Evolutionary conservation across 176 grass and related monocot species (phyloP).

Genomic region (Aegilops sharonensis): DNA sequence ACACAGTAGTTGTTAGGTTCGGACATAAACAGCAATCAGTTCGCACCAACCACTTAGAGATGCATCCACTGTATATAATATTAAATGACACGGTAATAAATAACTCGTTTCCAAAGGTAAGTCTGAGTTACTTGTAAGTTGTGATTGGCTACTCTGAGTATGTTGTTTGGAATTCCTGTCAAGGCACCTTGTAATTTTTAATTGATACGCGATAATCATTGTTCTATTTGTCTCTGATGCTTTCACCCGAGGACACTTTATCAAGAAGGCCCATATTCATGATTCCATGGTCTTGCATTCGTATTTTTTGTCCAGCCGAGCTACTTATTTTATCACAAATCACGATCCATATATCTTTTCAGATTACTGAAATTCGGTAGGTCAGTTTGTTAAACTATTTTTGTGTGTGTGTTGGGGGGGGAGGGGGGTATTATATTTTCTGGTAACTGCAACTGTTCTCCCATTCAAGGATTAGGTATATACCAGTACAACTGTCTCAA

Average conservation of each 20-base stretch:
- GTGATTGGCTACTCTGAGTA: background rate
- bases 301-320: background rate
- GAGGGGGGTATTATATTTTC: background rate
- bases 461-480: conserved; percentile 19
- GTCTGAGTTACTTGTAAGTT: background rate
- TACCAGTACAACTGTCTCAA: conserved; percentile 27
- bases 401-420: too few relatives aligned
- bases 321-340: background rate
- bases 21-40: background rate
- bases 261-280: background rate
- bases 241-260: background rate
- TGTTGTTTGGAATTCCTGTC: background rate
- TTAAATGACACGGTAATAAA: background rate
- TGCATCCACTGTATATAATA: background rate
- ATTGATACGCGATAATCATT: background rate
- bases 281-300: background rate
- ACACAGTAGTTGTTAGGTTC: background rate
- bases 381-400: background rate
- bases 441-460: background rate
- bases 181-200: background rate
- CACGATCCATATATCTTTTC: background rate
- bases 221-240: background rate
- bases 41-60: background rate
- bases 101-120: background rate
- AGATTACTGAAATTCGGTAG: background rate